Evolutionary conservation across 306 rosid species (phyloP).

Genomic region (Citrullus amarus): DNA sequence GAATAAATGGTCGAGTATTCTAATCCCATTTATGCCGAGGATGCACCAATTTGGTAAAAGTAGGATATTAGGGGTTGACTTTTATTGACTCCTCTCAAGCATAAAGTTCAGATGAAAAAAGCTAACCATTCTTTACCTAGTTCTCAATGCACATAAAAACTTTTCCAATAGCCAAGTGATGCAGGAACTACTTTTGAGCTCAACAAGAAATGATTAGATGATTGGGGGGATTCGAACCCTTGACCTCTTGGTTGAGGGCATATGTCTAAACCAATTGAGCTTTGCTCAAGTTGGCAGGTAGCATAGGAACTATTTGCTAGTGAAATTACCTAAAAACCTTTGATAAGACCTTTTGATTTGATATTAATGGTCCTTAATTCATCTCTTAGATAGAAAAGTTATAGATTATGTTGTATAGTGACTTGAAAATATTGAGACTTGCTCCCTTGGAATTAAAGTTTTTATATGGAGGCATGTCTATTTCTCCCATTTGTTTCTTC

Average conservation of each 20-base stretch:
- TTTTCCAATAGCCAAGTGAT: too few species aligned
- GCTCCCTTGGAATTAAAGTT: background rate
- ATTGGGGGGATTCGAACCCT: too few species aligned
- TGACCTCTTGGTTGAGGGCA: too few species aligned
- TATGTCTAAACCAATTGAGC: too few species aligned
- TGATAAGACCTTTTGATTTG: background rate
- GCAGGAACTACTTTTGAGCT: too few species aligned
- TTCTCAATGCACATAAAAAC: too few species aligned
- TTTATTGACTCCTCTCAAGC: background rate
- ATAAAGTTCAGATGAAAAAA: background rate
- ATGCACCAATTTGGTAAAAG: background rate
- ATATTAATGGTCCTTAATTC: background rate
- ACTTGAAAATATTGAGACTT: background rate
- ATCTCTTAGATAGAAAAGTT: background rate
- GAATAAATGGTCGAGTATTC: background rate
- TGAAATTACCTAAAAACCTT: background rate
- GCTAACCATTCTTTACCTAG: too few species aligned
- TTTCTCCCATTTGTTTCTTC: background rate
- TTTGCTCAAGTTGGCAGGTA: too few species aligned
- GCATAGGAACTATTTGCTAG: background rate
- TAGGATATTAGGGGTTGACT: background rate
- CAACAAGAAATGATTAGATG: too few species aligned
- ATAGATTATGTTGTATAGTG: background rate
- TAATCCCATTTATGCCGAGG: background rate
- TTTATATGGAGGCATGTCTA: background rate